These are phyloP conservation scores for Arachis hypogaea DNA, from an alignment of 306 rosid genomes.

Conservation along the genomic window DNA sequence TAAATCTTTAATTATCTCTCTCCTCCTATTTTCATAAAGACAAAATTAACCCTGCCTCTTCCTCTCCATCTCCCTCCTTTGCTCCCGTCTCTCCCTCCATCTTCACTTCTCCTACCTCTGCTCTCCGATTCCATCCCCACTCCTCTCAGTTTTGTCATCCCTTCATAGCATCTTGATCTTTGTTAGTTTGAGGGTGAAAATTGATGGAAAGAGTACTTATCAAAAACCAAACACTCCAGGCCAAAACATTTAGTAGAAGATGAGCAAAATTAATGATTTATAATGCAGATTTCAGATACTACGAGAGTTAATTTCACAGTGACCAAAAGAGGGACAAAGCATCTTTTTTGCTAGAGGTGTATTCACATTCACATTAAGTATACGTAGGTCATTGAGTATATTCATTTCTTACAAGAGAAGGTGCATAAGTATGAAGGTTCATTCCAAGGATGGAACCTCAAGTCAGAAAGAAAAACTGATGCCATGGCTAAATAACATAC, in stretches of 20 bases:
- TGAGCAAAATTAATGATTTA: slow-evolving; percentile 90
- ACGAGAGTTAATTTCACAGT: slow-evolving; percentile 87
- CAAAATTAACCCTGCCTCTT: too few relatives aligned
- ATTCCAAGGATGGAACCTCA: slow-evolving; percentile 76
- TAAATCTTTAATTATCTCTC: too few relatives aligned
- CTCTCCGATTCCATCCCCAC: too few relatives aligned
- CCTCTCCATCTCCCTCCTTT: too few relatives aligned
- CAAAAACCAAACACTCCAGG: slow-evolving; percentile 92
- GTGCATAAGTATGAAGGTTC: slow-evolving; percentile 82
- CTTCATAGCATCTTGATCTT: too few relatives aligned
- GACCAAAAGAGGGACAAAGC: slow-evolving; percentile 99
- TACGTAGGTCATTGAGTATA: slow-evolving; percentile 85
- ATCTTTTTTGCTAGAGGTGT: slow-evolving; percentile 90
- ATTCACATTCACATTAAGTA: slow-evolving; percentile 12
- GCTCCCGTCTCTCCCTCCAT: too few relatives aligned
- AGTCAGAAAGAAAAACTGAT: slow-evolving; percentile 54
- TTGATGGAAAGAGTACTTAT: slow-evolving; percentile 70
- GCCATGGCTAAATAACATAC: slow-evolving; percentile 69
- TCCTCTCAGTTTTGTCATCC: too few relatives aligned
- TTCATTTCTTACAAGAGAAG: slow-evolving; percentile 88
- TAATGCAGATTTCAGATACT: slow-evolving; percentile 86
- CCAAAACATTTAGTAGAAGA: slow-evolving; percentile 93
- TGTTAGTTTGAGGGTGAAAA: slow-evolving; percentile 45
- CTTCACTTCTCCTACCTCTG: too few relatives aligned
- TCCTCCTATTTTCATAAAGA: too few relatives aligned